Conservation (phyloP, 352 stramenopile genomes). For the Pythium scleroteichum region DNA sequence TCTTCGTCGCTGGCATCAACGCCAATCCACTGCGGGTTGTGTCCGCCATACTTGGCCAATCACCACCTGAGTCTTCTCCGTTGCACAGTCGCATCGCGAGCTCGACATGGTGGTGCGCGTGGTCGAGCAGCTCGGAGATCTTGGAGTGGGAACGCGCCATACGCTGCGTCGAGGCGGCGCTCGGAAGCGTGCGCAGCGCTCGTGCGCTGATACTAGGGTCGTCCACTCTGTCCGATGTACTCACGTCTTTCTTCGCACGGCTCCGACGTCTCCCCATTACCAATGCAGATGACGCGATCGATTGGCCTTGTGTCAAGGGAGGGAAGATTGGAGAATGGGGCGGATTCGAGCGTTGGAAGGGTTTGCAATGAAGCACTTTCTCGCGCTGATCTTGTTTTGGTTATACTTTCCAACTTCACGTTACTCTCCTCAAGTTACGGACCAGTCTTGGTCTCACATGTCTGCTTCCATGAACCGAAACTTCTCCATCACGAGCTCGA, state of each 20-base stretch:
- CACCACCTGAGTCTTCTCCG: conserved; percentile 4
- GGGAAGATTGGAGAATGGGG: conserved; percentile 20
- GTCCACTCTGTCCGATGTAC: neutral
- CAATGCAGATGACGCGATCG: neutral
- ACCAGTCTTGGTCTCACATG: conserved; percentile 20
- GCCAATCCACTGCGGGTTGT: neutral
- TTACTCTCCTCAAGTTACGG: too few relatives aligned
- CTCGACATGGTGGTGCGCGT: conserved; percentile 37
- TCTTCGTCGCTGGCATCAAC: neutral
- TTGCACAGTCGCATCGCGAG: conserved; percentile 17
- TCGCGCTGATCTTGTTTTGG: conserved; percentile 18
- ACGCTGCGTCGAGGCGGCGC: conserved; percentile 15
- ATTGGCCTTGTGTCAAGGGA: neutral
- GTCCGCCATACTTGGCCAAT: conserved; percentile 12
- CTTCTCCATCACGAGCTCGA: conserved; percentile 48
- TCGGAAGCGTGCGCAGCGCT: conserved; percentile 20
- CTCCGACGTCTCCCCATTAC: conserved; percentile 19
- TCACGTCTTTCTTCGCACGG: conserved; percentile 16
- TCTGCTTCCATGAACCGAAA: conserved; percentile 57
- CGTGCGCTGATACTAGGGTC: neutral
- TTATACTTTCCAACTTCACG: neutral
- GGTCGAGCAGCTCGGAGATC: conserved; percentile 32
- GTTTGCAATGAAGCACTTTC: conserved; percentile 6
- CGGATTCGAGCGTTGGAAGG: neutral
- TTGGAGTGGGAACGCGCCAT: conserved; percentile 23